These are phyloP conservation scores for Pontederia paniculata DNA, from an alignment of 176 grass and related monocot species.

Conservation along the genomic window DNA sequence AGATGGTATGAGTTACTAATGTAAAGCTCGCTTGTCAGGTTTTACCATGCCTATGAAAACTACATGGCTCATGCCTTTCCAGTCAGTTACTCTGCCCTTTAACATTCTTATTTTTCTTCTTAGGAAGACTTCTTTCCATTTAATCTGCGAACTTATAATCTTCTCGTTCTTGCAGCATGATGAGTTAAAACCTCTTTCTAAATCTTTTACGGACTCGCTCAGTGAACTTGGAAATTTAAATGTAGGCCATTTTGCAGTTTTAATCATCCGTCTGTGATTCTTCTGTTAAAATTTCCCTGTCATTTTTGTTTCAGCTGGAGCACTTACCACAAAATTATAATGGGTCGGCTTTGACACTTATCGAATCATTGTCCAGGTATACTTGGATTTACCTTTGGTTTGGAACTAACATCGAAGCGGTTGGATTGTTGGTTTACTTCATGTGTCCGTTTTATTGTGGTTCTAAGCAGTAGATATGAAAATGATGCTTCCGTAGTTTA, in stretches of 20 bases:
- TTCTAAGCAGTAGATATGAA: not conserved
- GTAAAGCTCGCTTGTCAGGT: constrained; percentile 47
- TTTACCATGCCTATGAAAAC: constrained; percentile 98
- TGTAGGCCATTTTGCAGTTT: constrained; percentile 43
- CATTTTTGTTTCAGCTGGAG: constrained; percentile 55
- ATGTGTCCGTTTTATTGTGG: too few species aligned
- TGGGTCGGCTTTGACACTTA: constrained; percentile 72
- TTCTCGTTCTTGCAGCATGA: constrained; percentile 62
- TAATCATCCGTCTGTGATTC: not conserved
- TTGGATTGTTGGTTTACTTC: too few species aligned
- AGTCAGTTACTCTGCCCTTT: constrained; percentile 32
- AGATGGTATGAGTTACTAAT: constrained; percentile 6
- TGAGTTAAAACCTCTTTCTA: constrained; percentile 85
- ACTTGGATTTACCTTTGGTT: constrained; percentile 17
- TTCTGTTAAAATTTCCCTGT: constrained; percentile 15
- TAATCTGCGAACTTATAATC: constrained; percentile 2
- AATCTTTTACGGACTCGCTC: constrained; percentile 80
- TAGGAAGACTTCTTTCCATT: constrained; percentile 6
- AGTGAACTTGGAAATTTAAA: constrained; percentile 97
- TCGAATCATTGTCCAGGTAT: constrained; percentile 97
- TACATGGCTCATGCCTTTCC: constrained; percentile 97
- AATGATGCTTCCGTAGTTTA: not conserved
- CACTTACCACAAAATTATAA: constrained; percentile 74
- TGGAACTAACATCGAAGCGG: too few species aligned
- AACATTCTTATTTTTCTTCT: not conserved